Conservation (phyloP, 441 rosid genomes). For the Pelargonium myrrhifolium region DNA sequence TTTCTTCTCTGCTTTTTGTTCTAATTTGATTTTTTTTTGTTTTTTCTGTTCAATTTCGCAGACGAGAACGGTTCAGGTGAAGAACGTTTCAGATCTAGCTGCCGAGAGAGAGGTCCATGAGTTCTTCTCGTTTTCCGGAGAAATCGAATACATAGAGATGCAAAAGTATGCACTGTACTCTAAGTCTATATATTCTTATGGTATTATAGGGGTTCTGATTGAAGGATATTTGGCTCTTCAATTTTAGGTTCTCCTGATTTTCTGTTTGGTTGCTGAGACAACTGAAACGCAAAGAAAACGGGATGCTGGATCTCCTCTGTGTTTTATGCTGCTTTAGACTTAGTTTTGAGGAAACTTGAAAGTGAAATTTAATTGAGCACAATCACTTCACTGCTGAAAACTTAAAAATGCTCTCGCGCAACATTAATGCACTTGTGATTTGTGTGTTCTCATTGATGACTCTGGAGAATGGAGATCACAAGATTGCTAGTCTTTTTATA, state of each 20-base stretch:
- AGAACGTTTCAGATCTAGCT: conserved; percentile 84
- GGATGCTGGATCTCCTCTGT: too few species aligned
- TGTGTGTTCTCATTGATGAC: background rate
- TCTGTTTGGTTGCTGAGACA: background rate
- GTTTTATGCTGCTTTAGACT: too few species aligned
- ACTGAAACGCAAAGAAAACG: too few species aligned
- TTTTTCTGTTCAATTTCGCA: conserved; percentile 1
- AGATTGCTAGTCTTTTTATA: too few species aligned
- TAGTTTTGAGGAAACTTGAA: background rate
- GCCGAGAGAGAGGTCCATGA: conserved; percentile 90
- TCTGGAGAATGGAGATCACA: background rate
- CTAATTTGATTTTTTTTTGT: background rate
- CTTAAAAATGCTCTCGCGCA: background rate
- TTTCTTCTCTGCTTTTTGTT: background rate
- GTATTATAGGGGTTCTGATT: background rate
- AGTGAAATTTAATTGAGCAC: too few species aligned
- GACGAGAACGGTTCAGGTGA: conserved; percentile 83
- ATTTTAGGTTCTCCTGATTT: background rate
- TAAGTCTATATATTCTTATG: background rate
- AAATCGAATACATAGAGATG: conserved; percentile 63
- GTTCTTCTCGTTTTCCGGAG: conserved; percentile 95
- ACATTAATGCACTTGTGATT: too few species aligned
- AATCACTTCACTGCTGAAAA: too few species aligned
- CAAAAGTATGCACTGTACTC: conserved; percentile 32
- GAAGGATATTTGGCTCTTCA: background rate